Base-by-base conservation (phyloP, 805 yeast genomes). In the Wickerhamomyces subpelliculosus region DNA sequence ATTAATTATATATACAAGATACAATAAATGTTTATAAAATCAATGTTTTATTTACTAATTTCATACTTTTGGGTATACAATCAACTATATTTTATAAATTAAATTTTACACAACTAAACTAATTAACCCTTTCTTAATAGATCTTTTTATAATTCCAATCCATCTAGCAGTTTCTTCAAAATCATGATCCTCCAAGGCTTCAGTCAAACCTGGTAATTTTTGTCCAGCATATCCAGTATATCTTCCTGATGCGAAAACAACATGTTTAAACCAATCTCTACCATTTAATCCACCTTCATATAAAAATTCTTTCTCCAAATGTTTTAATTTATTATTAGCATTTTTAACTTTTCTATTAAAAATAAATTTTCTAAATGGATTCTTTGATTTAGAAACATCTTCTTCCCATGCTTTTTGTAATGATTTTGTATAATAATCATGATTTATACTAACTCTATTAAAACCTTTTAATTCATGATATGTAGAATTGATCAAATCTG, bases 181-280 rank as follows among this genome's bases (percentile, higher is more conserved):
- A 39, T 68, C 64, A 0, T 45, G 35, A 46, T 73, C 79, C 45
- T 75, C 80, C 17, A 75, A 49, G 0, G 77, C 72, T 53, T 75
- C 81, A 22, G 61, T 60, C 32, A 75, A 53, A 2, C 74, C 78
- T 8, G 80, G 80, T 20, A 73, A 54, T 19, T 67, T 64, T 47
- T 70, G 77, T 1, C 78, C 78, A 30, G 67, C 69, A 44, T 74
- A 75, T 9, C 80, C 80, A 1, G 78, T 73, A 47, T 70, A 69
- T 48, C 79, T 62, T 3, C 80, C 79, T 43, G 73, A 60, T 2
- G 78, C 74, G 49, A 60, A 75, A 18, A 73, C 65, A 34, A 68
- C 57, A 55, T 74, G 79, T 44, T 67, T 72, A 55, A 72, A 75
- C 79, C 79, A 75, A 9, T 64, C 55, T 54, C 80, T 62, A 21